Evolutionary conservation across 495 filamentous ascomycete species (phyloP), one percentile per base, ranked within the genome.

Genomic region (Trichoderma orchidacearum): DNA sequence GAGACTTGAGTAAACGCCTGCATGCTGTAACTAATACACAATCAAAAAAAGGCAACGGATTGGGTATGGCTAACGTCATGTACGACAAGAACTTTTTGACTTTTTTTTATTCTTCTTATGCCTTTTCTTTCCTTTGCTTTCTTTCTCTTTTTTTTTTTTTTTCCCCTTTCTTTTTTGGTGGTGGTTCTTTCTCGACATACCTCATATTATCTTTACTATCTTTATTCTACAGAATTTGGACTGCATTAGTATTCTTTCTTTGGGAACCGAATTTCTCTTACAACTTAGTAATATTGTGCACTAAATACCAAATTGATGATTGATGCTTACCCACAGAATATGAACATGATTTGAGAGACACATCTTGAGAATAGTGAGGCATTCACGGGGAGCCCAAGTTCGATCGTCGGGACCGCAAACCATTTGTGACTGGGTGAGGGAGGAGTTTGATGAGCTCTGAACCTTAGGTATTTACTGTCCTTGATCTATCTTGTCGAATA

Each of bases 21-120:
- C 30, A 53, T 23, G 51, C 51, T 53, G 51, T 53, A 53, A 30
- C 51, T 53, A 53, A 53, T 53, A 53, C 51, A 32, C 28, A 30
- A 53, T 48, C 21, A 13, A 27, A 48, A 25, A 35, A 48, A 48
- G 21, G 41, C 21, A 27, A 27, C 41, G 41, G 41, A 27, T 48
- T 48, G 41, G 41, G 41, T 48, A 48, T 48, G 18, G 41, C 41
- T 48, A 27, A 48, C 27, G 41, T 48, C 41, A 48, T 48, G 41
- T 48, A 27, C 21, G 41, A 27, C 41, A 48, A 48, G 41, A 13
- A 12, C 12, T 12, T 18, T 21, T 9, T 45, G n/a, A n/a, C n/a
- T 45, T n/a, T 41, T 21, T 21, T 13, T 27, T 48, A 13, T 3
- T 12, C 13, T 48, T 28, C 12, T 28, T 3, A 12, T 28, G 23